These are phyloP conservation scores for Candida tetrigidarum DNA, from an alignment of 1,139 yeast species.

Conservation along the genomic window DNA sequence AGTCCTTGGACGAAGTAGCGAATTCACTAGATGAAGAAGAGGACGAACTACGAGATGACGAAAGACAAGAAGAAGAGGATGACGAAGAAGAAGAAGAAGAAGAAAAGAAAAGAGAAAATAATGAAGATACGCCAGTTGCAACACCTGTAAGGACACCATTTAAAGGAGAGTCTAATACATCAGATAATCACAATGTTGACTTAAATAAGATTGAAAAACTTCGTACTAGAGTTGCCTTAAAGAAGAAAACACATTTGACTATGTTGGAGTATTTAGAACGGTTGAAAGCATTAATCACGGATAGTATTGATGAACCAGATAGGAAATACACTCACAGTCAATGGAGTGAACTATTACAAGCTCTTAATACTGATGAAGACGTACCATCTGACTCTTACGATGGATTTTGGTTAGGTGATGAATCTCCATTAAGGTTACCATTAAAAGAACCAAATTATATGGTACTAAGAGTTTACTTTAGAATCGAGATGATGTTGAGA, in stretches of 20 bases:
- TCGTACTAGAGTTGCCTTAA: constrained; percentile 11
- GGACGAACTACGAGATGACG: background rate
- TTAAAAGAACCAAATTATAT: constrained; percentile 69
- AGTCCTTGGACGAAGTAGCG: constrained; percentile 9
- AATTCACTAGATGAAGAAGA: constrained; percentile 6
- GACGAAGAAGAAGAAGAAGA: constrained; percentile 7
- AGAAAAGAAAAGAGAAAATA: background rate
- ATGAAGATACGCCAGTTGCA: background rate
- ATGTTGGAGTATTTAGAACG: constrained; percentile 24
- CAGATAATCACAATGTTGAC: background rate
- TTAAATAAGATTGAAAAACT: constrained; percentile 8
- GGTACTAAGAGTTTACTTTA: constrained; percentile 45
- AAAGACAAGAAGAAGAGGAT: background rate
- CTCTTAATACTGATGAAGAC: constrained; percentile 14
- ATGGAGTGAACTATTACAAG: constrained; percentile 32
- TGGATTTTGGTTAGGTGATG: constrained; percentile 56
- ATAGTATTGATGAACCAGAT: constrained; percentile 34
- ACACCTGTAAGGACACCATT: background rate
- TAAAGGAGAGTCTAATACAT: background rate
- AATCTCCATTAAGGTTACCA: constrained; percentile 70
- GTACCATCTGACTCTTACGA: background rate
- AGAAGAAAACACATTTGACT: constrained; percentile 20
- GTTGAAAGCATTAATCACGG: constrained; percentile 34
- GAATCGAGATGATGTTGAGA: constrained; percentile 26
- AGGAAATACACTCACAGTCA: constrained; percentile 36